Evolutionary conservation across 768 basidiomycete genomes (phyloP).

Genomic region (Hypholoma sublateritium): DNA sequence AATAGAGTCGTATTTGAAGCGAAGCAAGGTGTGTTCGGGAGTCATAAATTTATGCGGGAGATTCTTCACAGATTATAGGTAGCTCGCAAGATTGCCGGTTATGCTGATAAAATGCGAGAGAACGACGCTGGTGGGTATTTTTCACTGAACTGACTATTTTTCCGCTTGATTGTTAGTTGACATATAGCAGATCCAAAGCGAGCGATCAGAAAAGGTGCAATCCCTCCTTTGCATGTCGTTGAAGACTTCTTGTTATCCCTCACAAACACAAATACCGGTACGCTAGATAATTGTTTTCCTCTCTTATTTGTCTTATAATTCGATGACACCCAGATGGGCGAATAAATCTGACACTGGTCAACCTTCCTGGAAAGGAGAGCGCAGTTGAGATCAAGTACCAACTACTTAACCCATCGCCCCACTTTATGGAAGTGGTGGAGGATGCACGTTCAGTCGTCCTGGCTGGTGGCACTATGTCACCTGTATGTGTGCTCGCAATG

Average conservation of each 20-base stretch:
- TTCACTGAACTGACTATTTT: not conserved
- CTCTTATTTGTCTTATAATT: not conserved
- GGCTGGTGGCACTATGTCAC: slow-evolving; percentile 98
- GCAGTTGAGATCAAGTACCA: slow-evolving; percentile 81
- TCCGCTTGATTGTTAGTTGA: not conserved
- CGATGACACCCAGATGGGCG: slow-evolving; percentile 61
- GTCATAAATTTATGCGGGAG: not conserved
- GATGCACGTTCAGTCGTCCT: slow-evolving; percentile 82
- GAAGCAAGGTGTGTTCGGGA: slow-evolving; percentile 67
- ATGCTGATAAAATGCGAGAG: slow-evolving; percentile 62
- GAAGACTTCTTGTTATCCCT: slow-evolving; percentile 79
- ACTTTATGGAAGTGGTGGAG: slow-evolving; percentile 83
- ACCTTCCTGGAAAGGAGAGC: slow-evolving; percentile 35
- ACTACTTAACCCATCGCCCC: slow-evolving; percentile 86
- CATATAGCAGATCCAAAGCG: slow-evolving; percentile 19
- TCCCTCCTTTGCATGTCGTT: slow-evolving; percentile 77
- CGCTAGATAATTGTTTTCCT: not conserved
- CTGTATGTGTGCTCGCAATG: slow-evolving; percentile 52
- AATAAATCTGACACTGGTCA: slow-evolving; percentile 55
- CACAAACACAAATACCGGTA: slow-evolving; percentile 77
- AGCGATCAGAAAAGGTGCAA: slow-evolving; percentile 36
- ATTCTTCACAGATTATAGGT: slow-evolving; percentile 36
- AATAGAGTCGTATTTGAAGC: slow-evolving; percentile 76
- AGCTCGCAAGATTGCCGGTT: slow-evolving; percentile 83
- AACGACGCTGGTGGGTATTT: slow-evolving; percentile 36